Conservation (phyloP, 2,329 filamentous ascomycete species). For the Talaromyces verruculosus region DNA sequence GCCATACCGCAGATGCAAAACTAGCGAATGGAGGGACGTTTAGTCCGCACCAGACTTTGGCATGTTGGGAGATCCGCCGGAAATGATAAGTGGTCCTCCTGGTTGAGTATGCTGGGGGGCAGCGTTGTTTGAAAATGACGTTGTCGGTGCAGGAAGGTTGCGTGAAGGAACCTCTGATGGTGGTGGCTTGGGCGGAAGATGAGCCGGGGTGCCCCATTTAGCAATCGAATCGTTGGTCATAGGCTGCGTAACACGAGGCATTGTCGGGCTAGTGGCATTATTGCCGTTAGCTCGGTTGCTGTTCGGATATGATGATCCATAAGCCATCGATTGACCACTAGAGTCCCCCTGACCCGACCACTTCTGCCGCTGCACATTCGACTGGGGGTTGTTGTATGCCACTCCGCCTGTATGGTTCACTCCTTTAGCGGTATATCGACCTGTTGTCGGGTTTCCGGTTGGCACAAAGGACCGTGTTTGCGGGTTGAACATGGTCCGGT, state of each 20-base stretch:
- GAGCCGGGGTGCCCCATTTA: slow-evolving; percentile 53
- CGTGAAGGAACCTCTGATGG: slow-evolving; percentile 46
- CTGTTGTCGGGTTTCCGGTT: slow-evolving; percentile 42
- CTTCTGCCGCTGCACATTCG: slow-evolving; percentile 28
- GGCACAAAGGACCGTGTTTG: slow-evolving; percentile 92
- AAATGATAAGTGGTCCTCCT: slow-evolving; percentile 42
- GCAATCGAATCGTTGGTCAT: slow-evolving; percentile 43
- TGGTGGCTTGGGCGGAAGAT: slow-evolving; percentile 53
- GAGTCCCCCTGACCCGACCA: slow-evolving; percentile 13
- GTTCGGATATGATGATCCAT: slow-evolving; percentile 16
- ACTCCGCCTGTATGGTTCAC: slow-evolving; percentile 31
- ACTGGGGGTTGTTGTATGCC: slow-evolving; percentile 35
- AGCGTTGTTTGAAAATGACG: slow-evolving; percentile 29
- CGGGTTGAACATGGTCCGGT: slow-evolving; percentile 85
- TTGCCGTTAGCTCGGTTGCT: slow-evolving; percentile 28
- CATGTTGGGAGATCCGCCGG: slow-evolving; percentile 32
- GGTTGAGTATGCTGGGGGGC: slow-evolving; percentile 25
- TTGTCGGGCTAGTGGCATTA: slow-evolving; percentile 23
- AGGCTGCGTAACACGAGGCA: slow-evolving; percentile 27
- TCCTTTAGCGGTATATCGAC: slow-evolving; percentile 37
- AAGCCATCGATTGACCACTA: slow-evolving; percentile 18
- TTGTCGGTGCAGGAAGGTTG: slow-evolving; percentile 25
- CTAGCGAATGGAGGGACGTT: slow-evolving; percentile 6
- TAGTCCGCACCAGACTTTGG: slow-evolving; percentile 29
- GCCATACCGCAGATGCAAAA: slow-evolving; percentile 23